Conservation (phyloP, 2,329 filamentous ascomycete genomes). For the Pseudogymnoascus sp. region DNA sequence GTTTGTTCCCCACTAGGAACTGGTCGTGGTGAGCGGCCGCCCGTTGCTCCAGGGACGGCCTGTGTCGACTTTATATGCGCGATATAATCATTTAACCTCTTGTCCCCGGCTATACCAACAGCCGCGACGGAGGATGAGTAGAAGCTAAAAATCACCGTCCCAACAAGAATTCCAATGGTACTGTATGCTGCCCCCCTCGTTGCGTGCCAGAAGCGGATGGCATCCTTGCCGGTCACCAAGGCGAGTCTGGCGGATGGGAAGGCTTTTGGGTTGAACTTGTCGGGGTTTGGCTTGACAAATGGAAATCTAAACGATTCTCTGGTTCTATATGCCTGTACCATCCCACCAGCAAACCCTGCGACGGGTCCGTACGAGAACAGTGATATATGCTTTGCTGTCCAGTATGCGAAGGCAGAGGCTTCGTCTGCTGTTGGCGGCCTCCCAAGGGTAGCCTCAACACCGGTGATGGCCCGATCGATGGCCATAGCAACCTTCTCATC, state of each 20-base stretch:
- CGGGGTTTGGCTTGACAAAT: slow-evolving; percentile 23
- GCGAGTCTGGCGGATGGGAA: slow-evolving; percentile 15
- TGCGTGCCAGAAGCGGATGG: slow-evolving; percentile 20
- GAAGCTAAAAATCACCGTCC: slow-evolving; percentile 16
- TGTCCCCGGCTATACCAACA: slow-evolving; percentile 22
- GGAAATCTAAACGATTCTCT: slow-evolving; percentile 21
- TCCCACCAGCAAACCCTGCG: slow-evolving; percentile 19
- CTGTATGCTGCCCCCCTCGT: slow-evolving; percentile 19
- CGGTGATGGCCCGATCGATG: slow-evolving; percentile 6
- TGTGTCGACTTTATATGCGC: slow-evolving; percentile 11
- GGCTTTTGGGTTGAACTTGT: slow-evolving; percentile 18
- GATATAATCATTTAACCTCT: slow-evolving; percentile 20
- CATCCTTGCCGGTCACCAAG: slow-evolving; percentile 15
- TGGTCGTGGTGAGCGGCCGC: slow-evolving; percentile 11
- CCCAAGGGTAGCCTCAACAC: slow-evolving; percentile 12
- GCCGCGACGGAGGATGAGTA: slow-evolving; percentile 21
- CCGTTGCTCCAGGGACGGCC: not conserved
- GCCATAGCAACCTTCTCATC: slow-evolving; percentile 9
- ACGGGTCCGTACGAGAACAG: slow-evolving; percentile 22
- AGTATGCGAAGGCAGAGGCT: slow-evolving; percentile 21
- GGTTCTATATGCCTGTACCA: slow-evolving; percentile 20
- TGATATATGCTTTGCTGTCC: slow-evolving; percentile 21
- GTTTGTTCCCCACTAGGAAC: not conserved
- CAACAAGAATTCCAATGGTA: slow-evolving; percentile 16
- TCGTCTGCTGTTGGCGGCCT: slow-evolving; percentile 22